Conservation (phyloP, 495 filamentous ascomycete species). For the Penicillium egyptiacum region DNA sequence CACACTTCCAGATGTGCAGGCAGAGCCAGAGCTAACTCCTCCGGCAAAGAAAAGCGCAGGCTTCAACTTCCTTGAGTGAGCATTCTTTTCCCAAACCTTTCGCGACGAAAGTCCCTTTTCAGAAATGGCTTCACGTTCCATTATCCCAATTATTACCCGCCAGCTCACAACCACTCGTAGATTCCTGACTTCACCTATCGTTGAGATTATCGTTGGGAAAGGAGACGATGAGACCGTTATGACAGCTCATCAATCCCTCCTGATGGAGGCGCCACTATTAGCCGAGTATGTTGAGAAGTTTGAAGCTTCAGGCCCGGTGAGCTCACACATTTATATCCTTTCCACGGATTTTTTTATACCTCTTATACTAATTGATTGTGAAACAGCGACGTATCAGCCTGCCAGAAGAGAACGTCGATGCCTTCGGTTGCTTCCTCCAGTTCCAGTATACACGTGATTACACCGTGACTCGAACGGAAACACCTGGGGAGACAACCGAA, state of each 20-base stretch:
- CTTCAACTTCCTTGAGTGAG: conserved; percentile 41
- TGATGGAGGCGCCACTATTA: conserved; percentile 73
- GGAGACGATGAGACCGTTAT: conserved; percentile 61
- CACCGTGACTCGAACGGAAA: conserved; percentile 64
- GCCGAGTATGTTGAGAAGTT: conserved; percentile 59
- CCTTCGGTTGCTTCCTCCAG: conserved; percentile 84
- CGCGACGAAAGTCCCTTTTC: conserved; percentile 1
- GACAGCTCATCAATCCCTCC: conserved; percentile 75
- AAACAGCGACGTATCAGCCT: conserved; percentile 65
- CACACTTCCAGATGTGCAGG: conserved; percentile 24
- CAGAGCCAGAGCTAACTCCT: conserved; percentile 20
- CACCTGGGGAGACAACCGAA: conserved; percentile 48
- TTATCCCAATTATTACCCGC: background rate
- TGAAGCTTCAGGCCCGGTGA: conserved; percentile 39
- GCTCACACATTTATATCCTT: background rate
- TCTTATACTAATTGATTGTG: conserved; percentile 3
- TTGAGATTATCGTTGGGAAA: conserved; percentile 71
- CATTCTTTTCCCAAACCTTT: background rate
- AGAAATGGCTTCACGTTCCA: conserved; percentile 1
- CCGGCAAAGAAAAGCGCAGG: conserved; percentile 27
- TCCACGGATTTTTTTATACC: background rate
- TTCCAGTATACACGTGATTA: conserved; percentile 93
- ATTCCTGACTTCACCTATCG: conserved; percentile 71
- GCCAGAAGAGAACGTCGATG: conserved; percentile 68
- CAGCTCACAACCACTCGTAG: conserved; percentile 23